phyloP scores from a whole-genome alignment of 2,329 filamentous ascomycete species.

The Aspergillus sp. region DNA sequence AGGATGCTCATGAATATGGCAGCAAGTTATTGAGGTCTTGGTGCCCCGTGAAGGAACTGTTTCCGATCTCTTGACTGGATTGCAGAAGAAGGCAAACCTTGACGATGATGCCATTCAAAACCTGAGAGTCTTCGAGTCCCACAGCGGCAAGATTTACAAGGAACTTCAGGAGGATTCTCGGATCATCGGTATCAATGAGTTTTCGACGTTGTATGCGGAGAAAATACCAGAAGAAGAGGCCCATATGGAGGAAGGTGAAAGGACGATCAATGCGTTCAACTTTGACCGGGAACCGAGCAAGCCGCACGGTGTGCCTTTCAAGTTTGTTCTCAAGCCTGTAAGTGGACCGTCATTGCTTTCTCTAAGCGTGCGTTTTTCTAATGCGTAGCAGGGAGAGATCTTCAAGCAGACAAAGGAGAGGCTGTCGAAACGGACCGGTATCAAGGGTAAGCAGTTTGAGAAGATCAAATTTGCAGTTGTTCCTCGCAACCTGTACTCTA shows the following conservation, averaged over 20 bases:
- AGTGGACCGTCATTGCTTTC: slow-evolving; percentile 22
- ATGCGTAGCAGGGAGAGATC: slow-evolving; percentile 60
- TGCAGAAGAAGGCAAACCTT: slow-evolving; percentile 77
- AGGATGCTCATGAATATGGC: not conserved
- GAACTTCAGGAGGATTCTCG: slow-evolving; percentile 65
- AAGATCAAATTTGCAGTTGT: slow-evolving; percentile 96
- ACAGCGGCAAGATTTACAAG: slow-evolving; percentile 78
- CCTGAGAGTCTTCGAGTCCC: slow-evolving; percentile 77
- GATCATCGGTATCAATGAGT: slow-evolving; percentile 83
- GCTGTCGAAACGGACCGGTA: slow-evolving; percentile 84
- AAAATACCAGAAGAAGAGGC: slow-evolving; percentile 67
- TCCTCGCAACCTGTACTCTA: slow-evolving; percentile 65
- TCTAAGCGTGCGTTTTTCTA: not conserved
- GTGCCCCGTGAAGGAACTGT: slow-evolving; percentile 82
- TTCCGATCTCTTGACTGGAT: slow-evolving; percentile 67
- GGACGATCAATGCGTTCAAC: slow-evolving; percentile 77
- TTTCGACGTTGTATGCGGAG: slow-evolving; percentile 75
- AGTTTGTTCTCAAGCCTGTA: slow-evolving; percentile 78
- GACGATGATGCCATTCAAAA: slow-evolving; percentile 68
- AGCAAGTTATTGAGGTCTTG: slow-evolving; percentile 77
- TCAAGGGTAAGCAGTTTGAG: slow-evolving; percentile 97
- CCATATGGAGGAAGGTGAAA: slow-evolving; percentile 58
- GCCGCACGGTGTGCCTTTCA: slow-evolving; percentile 84
- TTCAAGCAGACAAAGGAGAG: slow-evolving; percentile 93
- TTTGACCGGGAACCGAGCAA: slow-evolving; percentile 87